Conservation (phyloP, 2,329 filamentous ascomycete genomes). For the Pseudocercospora cruenta region DNA sequence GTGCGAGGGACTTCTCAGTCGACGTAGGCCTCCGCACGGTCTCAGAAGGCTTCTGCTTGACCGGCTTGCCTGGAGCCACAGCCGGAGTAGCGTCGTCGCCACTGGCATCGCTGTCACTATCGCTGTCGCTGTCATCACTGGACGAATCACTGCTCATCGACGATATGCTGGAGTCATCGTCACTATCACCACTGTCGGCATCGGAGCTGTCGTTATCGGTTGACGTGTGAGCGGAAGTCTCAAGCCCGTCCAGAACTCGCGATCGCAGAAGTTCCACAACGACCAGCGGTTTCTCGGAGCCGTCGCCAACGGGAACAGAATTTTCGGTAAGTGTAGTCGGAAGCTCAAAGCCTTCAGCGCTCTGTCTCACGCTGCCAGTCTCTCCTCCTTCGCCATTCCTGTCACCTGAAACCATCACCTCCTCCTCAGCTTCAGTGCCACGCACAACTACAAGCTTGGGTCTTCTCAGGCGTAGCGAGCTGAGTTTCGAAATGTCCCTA, state of each 20-base stretch:
- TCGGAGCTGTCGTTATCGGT: background rate
- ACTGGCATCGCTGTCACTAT: conserved; percentile 5
- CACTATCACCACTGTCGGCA: conserved; percentile 2
- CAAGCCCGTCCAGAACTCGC: conserved; percentile 42
- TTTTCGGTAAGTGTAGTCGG: conserved; percentile 55
- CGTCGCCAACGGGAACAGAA: conserved; percentile 53
- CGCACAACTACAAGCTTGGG: conserved; percentile 79
- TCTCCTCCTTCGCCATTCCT: conserved; percentile 28
- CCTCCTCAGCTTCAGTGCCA: conserved; percentile 43
- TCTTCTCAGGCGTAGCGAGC: conserved; percentile 69
- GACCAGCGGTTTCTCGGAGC: conserved; percentile 71
- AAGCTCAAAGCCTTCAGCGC: conserved; percentile 57
- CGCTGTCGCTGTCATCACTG: conserved; percentile 6
- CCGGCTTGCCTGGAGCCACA: background rate
- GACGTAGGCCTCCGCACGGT: conserved; percentile 6
- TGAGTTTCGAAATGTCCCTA: conserved; percentile 77
- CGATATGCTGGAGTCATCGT: conserved; percentile 22
- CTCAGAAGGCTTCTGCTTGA: background rate
- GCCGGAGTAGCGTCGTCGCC: background rate
- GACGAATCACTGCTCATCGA: conserved; percentile 13
- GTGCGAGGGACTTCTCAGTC: conserved; percentile 20
- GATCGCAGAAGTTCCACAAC: conserved; percentile 74
- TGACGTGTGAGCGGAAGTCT: background rate
- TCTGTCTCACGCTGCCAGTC: conserved; percentile 30
- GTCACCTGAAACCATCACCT: background rate